Evolutionary conservation across 306 rosid species (phyloP).

Genomic region (Oemleria cerasiformis): DNA sequence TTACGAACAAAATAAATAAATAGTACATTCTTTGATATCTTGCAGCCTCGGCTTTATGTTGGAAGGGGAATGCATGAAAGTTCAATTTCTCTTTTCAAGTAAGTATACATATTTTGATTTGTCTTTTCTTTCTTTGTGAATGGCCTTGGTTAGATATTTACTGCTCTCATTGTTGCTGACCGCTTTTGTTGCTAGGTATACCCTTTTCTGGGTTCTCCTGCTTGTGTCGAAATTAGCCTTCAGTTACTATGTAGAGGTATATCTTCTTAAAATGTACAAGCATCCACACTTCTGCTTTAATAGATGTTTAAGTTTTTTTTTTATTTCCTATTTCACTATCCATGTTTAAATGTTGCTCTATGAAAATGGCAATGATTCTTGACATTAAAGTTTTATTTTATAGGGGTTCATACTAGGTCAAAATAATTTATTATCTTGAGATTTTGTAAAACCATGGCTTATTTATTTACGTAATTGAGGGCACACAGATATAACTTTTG

Average conservation of each 20-base stretch:
- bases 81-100: conserved; percentile 65
- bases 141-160: conserved; percentile 25
- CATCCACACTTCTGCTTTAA: neutral
- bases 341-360: neutral
- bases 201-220: conserved; percentile 81
- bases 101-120: conserved; percentile 36
- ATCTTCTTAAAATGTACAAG: conserved; percentile 3
- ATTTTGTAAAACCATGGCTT: neutral
- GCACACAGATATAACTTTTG: neutral
- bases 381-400: neutral
- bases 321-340: neutral
- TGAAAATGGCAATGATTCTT: neutral
- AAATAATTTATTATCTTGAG: neutral
- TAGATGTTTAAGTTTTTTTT: neutral
- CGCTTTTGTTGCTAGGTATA: conserved; percentile 61
- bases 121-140: conserved; percentile 26
- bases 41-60: conserved; percentile 91
- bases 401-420: neutral
- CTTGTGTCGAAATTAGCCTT: conserved; percentile 74
- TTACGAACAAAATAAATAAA: too few relatives aligned
- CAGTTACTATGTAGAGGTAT: conserved; percentile 94
- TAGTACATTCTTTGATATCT: conserved; percentile 15
- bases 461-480: neutral
- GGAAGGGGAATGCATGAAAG: conserved; percentile 99
- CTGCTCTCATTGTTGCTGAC: conserved; percentile 28